Base-by-base conservation (phyloP, 2,329 filamentous ascomycete genomes). In the Arthroderma sp. region DNA sequence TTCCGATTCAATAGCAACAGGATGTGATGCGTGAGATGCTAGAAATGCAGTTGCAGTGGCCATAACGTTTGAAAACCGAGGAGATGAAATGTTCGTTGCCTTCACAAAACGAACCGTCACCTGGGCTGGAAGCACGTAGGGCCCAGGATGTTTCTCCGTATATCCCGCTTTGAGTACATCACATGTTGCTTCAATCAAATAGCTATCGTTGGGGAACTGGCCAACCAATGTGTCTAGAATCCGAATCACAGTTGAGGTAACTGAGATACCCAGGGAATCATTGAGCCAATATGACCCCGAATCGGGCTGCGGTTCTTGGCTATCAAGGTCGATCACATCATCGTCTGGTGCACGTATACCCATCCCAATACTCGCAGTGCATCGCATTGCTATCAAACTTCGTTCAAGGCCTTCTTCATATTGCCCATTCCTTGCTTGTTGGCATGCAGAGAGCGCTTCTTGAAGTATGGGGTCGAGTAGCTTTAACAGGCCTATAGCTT, bases 111-210 rank as follows among this genome's bases (percentile, higher is more conserved):
- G 66, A 21, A 72, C 70, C 2, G 69, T 74, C 44, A 73, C 62
- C n/a, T 66, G 62, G 2, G 73, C 69, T 19, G 71, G 67, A 56
- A 76, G 73, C 19, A 76, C 73, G 58, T 72, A 76, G 9, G 71
- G 71, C 0, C 73, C 73, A 0, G 68, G 70, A 21, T 63, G 60
- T 25, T 60, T 66, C 58, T 77, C 74, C 2, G 74, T 75, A 58
- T 72, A 76, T 2, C 74, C 74, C 9, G 74, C 73, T 60, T 71
- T 74, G 38, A 77, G 62, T 19, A 77, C 71, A 54, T 76, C 73
- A 61, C 74, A 76, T 6, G 72, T 69, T 5, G 73, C 71, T 63
- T 75, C 73, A 19, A 76, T 70, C 8, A 76, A 71, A n/a, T 66
- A 65, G 51, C 66, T 67, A 55, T 75, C 73, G 33, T 68, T 62